Percentiles rank a stretch among this genome's conserved stretches.
These are phyloP conservation scores for Phaffomyces antillensis DNA, from an alignment of 805 yeast genomes.

Conservation along the genomic window DNA sequence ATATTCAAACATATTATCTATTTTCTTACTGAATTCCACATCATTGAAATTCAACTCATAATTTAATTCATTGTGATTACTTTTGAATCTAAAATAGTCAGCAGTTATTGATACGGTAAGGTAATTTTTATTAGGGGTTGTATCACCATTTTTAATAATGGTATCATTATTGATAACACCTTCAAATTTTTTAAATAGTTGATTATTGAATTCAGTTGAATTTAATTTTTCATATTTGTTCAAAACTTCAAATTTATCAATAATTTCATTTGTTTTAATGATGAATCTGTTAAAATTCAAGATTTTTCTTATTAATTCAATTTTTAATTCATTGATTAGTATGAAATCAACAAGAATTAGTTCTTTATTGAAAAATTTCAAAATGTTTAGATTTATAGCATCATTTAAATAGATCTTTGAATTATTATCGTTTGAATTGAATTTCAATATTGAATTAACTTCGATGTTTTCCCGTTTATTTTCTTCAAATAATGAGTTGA, in stretches of 20 bases:
- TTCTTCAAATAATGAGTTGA: background rate
- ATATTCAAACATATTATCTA: background rate
- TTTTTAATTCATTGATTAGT: background rate
- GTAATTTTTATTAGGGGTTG: background rate
- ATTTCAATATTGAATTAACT: background rate
- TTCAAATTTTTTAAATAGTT: constrained; percentile 7
- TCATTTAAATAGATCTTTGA: constrained; percentile 1
- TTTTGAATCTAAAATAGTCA: constrained; percentile 2
- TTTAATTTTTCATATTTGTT: constrained; percentile 5
- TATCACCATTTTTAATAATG: background rate
- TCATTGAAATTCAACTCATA: background rate
- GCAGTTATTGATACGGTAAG: constrained; percentile 5
- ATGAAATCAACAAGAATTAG: background rate
- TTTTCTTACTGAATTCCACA: background rate
- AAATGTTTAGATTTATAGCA: constrained; percentile 1
- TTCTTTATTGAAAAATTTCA: constrained; percentile 5
- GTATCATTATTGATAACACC: background rate
- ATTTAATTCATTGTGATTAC: constrained; percentile 3
- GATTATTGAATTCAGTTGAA: constrained; percentile 3
- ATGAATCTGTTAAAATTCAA: constrained; percentile 1
- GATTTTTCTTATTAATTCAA: background rate
- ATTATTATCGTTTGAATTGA: constrained; percentile 4
- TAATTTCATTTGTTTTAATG: background rate
- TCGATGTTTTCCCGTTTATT: background rate
- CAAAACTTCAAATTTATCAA: constrained; percentile 1